Percentiles rank a stretch among this genome's conserved stretches.
Evolutionary conservation across 179 eudicot species (phyloP).

Genomic region (Corrigiola litoralis): DNA sequence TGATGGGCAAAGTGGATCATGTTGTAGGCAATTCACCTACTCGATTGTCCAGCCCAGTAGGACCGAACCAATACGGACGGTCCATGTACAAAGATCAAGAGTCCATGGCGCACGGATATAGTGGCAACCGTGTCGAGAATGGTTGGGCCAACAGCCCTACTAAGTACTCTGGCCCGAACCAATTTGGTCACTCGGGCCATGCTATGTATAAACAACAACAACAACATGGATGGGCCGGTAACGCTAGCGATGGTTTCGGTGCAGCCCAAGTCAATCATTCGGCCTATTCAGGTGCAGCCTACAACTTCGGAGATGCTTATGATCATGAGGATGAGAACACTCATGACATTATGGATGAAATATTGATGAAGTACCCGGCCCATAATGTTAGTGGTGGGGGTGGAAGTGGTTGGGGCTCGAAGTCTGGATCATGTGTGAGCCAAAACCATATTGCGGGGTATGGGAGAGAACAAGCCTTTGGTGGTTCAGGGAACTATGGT

Average conservation of each 20-base stretch:
- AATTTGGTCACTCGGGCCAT: background rate
- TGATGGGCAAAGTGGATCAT: conserved; percentile 13
- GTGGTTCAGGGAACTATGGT: conserved; percentile 10
- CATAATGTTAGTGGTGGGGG: conserved; percentile 21
- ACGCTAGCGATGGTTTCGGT: background rate
- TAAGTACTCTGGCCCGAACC: conserved; percentile 1
- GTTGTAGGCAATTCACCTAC: background rate
- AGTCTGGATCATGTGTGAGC: background rate
- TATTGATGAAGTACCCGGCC: conserved; percentile 25
- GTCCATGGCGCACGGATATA: background rate
- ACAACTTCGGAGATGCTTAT: background rate
- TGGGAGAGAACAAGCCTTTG: conserved; percentile 12
- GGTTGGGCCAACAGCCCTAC: background rate
- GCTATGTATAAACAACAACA: conserved; percentile 7
- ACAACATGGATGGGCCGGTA: background rate
- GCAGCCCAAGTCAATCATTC: background rate
- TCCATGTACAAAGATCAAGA: background rate
- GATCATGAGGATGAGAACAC: conserved; percentile 17
- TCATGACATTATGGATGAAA: conserved; percentile 31
- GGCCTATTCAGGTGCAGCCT: background rate
- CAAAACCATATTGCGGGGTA: conserved; percentile 8
- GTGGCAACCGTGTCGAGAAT: background rate
- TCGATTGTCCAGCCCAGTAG: background rate
- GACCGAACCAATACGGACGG: background rate
- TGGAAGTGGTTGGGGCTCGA: conserved; percentile 10